Base-by-base conservation (phyloP, 83 land plant genomes). In the Picea abies region DNA sequence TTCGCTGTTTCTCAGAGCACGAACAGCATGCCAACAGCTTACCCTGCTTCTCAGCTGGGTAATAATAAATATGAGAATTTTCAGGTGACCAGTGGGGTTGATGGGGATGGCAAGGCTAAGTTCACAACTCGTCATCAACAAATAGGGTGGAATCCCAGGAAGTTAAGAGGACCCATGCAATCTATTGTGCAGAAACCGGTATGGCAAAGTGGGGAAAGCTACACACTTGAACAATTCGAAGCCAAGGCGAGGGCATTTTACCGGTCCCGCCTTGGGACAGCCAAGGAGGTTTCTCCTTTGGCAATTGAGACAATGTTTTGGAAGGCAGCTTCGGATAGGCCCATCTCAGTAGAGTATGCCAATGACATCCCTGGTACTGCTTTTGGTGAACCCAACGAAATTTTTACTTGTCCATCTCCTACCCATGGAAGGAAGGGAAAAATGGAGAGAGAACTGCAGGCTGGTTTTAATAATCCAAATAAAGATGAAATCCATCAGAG, bases 291-390 rank as follows among this genome's bases (percentile, higher is more conserved):
- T 23, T 81, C 87, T 19, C 96, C 99, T 8, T 73, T 93, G 35
- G 86, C 86, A 26, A 62, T 96, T 12, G 99, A 98, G 85, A 39
- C 97, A 4, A 63, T 91, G 63, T 98, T 98, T 81, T 98, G 99
- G 99, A 93, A 94, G 84, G 96, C 94, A 10, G 93, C 92, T 20
- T 68, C 89, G 23, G 98, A 96, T 67, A 98, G 92, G 86, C 92
- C 99, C 12, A 90, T 98, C 58, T 87, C 94, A 63, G 80, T 98
- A 1, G 99, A 98, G 88, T 98, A 98, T 85, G 99, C 98, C 71
- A 96, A 98, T 86, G 99, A 98, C 85, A 96, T 98, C 15, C 99
- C 97, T 61, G 99, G 97, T 29, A 94, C 99, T 49, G 99, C 90
- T 44, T 98, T 98, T 86, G 91, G 87, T 3, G 94, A 90, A 52